Conservation (phyloP, 2,329 filamentous ascomycete species). For the Colletotrichum filicis region DNA sequence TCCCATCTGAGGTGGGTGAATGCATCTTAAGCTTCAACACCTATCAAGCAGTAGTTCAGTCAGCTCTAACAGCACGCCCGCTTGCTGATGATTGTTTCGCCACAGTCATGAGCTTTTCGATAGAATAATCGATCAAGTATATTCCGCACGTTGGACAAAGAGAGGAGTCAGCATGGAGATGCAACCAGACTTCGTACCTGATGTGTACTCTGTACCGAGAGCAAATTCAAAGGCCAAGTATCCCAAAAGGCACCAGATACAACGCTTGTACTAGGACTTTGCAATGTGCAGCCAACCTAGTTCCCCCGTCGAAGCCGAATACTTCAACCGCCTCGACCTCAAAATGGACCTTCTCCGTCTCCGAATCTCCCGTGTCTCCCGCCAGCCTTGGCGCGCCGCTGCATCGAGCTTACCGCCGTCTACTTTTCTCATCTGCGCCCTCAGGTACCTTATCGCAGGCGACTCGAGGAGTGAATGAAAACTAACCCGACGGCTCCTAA, state of each 20-base stretch:
- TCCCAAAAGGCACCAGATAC: not conserved
- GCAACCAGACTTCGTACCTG: too few species aligned
- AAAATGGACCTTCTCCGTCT: not conserved
- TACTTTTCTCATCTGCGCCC: not conserved
- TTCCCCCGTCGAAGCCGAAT: not conserved
- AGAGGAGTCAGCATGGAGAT: not conserved
- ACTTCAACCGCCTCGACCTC: accelerated
- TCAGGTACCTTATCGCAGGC: too few species aligned
- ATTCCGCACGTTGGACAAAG: not conserved
- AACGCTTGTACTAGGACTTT: not conserved
- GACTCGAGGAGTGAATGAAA: too few species aligned
- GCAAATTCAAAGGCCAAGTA: too few species aligned
- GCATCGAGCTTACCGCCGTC: not conserved
- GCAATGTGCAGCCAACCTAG: not conserved
- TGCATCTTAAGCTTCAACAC: too few species aligned
- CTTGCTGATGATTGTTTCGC: not conserved
- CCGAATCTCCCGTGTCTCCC: not conserved
- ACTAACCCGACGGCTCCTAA: too few species aligned
- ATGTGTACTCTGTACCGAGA: too few species aligned
- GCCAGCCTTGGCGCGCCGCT: not conserved
- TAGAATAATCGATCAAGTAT: not conserved
- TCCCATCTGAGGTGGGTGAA: not conserved
- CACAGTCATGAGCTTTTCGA: not conserved
- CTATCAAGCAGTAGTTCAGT: too few species aligned
- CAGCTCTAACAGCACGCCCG: too few species aligned